Conservation (phyloP, 2,329 filamentous ascomycete species). For the Ceratocystis destructans region DNA sequence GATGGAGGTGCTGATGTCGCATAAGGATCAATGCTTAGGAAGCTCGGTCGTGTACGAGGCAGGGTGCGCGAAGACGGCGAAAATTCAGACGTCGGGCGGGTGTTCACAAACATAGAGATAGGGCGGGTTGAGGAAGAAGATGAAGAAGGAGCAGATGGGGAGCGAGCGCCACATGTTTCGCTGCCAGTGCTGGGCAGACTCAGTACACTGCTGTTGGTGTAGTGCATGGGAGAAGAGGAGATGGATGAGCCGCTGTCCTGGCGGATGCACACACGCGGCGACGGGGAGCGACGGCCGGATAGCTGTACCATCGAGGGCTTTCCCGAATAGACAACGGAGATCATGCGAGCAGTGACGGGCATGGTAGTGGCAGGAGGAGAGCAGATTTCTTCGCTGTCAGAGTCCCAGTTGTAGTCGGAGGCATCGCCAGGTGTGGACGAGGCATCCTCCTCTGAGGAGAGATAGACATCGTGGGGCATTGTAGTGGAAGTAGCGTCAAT, state of each 20-base stretch:
- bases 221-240: conserved; percentile 26
- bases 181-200: conserved; percentile 24
- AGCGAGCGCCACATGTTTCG: neutral
- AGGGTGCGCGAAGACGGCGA: neutral
- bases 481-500: conserved; percentile 20
- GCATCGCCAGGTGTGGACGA: conserved; percentile 49
- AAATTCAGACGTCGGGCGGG: conserved; percentile 20
- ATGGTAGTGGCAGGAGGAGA: conserved; percentile 20
- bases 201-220: conserved; percentile 24
- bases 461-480: conserved; percentile 45
- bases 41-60: conserved; percentile 29
- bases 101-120: conserved; percentile 14
- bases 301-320: conserved; percentile 46
- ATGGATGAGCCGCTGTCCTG: conserved; percentile 24
- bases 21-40: conserved; percentile 43
- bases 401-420: conserved; percentile 41
- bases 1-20: conserved; percentile 27
- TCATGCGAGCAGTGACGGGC: conserved; percentile 42
- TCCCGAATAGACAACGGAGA: conserved; percentile 46
- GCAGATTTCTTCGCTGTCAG: conserved; percentile 26
- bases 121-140: conserved; percentile 10
- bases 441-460: conserved; percentile 52
- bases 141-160: neutral
- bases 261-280: conserved; percentile 22
- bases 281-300: conserved; percentile 24